Conservation (phyloP, 495 filamentous ascomycete genomes). For the Hypoxylon intermedium region DNA sequence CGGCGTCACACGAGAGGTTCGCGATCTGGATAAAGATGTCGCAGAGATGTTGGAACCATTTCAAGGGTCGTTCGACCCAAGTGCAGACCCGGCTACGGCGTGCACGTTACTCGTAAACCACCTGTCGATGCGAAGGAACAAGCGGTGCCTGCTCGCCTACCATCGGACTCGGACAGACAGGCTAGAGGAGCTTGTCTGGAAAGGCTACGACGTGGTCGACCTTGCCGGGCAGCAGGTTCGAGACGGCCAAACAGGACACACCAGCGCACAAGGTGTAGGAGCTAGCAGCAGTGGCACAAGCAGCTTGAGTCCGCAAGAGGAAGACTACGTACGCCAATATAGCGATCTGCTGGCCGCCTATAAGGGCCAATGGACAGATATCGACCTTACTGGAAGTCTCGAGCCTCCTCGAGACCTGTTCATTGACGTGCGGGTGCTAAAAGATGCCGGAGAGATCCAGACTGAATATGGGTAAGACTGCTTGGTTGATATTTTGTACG, state of each 20-base stretch:
- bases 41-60: constrained; percentile 79
- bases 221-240: constrained; percentile 51
- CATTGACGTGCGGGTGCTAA: constrained; percentile 95
- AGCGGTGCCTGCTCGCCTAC: constrained; percentile 94
- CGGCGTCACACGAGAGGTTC: constrained; percentile 85
- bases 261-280: constrained; percentile 32
- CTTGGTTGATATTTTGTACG: background rate
- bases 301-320: constrained; percentile 94
- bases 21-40: constrained; percentile 93
- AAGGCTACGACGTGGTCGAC: constrained; percentile 76
- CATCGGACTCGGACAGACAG: constrained; percentile 89
- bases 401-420: constrained; percentile 96
- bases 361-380: constrained; percentile 98
- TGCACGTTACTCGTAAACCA: constrained; percentile 92
- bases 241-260: constrained; percentile 38
- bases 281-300: constrained; percentile 63
- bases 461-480: constrained; percentile 92
- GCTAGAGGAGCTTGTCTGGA: constrained; percentile 94
- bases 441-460: constrained; percentile 98
- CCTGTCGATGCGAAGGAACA: constrained; percentile 93
- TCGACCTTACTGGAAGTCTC: constrained; percentile 93
- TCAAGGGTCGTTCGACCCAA: constrained; percentile 83
- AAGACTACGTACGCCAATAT: constrained; percentile 93
- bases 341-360: constrained; percentile 91
- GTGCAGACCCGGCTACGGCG: constrained; percentile 80